Conservation (phyloP, 2,329 filamentous ascomycete genomes). For the Colletotrichum tropicicola region DNA sequence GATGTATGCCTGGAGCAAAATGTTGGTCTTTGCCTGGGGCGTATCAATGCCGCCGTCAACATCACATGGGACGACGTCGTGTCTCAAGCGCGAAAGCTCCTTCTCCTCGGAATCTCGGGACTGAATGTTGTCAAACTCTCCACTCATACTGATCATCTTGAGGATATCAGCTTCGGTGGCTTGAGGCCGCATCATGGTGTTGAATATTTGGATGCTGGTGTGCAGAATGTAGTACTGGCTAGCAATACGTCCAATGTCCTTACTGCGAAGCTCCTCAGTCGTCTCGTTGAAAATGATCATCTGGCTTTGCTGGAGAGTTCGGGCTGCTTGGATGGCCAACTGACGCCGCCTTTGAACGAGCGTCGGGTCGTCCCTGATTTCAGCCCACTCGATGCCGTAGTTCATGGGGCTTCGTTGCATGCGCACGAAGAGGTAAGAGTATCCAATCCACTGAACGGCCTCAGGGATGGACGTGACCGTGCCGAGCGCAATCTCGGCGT, state of each 20-base stretch:
- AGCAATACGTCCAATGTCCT: constrained; percentile 95
- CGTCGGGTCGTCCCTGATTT: constrained; percentile 86
- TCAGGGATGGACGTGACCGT: constrained; percentile 95
- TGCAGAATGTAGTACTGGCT: constrained; percentile 98
- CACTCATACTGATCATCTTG: constrained; percentile 96
- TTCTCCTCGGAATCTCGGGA: constrained; percentile 89
- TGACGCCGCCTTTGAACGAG: constrained; percentile 87
- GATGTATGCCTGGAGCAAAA: constrained; percentile 93
- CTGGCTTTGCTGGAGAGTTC: constrained; percentile 88
- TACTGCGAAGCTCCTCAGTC: constrained; percentile 91
- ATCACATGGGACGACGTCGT: constrained; percentile 79
- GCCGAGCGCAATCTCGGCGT: constrained; percentile 91
- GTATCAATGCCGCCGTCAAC: constrained; percentile 77
- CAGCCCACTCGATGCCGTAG: constrained; percentile 95
- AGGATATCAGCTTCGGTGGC: constrained; percentile 92
- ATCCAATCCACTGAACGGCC: constrained; percentile 96
- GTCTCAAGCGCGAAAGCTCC: constrained; percentile 79
- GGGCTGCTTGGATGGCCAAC: constrained; percentile 87
- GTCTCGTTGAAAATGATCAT: constrained; percentile 99
- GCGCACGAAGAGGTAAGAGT: constrained; percentile 95
- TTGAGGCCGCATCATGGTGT: constrained; percentile 87
- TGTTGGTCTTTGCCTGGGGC: constrained; percentile 93
- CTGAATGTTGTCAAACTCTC: constrained; percentile 97
- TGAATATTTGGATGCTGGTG: constrained; percentile 95
- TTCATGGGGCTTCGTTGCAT: constrained; percentile 92